These are phyloP conservation scores for Periconia digitata DNA, from an alignment of 2,329 filamentous ascomycete genomes.

Conservation along the genomic window DNA sequence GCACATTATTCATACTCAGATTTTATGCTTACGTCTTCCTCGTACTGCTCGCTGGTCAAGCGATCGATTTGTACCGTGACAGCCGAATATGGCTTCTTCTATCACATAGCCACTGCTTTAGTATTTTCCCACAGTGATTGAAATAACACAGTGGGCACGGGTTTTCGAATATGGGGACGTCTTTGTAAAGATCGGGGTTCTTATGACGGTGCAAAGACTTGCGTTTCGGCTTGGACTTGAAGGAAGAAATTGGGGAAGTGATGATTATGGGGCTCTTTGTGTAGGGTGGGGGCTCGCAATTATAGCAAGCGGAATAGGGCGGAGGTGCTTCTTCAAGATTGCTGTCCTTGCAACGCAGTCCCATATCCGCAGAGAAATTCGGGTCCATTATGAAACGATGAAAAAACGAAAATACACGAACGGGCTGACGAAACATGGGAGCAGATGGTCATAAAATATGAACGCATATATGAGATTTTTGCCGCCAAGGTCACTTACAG, in stretches of 20 bases:
- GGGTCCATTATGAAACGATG: constrained; percentile 13
- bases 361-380: constrained; percentile 6
- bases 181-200: constrained; percentile 18
- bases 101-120: constrained; percentile 26
- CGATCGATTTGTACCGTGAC: constrained; percentile 91
- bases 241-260: neutral
- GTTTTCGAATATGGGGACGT: constrained; percentile 31
- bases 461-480: constrained; percentile 4
- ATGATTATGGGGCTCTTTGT: neutral
- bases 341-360: constrained; percentile 14
- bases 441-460: neutral
- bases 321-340: constrained; percentile 14
- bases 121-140: constrained; percentile 23
- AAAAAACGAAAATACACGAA: constrained; percentile 2
- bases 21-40: constrained; percentile 63
- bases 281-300: constrained; percentile 5
- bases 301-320: constrained; percentile 10
- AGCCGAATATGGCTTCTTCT: constrained; percentile 80
- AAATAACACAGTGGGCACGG: constrained; percentile 32
- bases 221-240: constrained; percentile 6
- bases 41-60: constrained; percentile 84
- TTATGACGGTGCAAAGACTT: constrained; percentile 30
- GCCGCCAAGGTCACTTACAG: constrained; percentile 24
- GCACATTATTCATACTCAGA: neutral
- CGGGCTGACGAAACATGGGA: neutral